Conservation (phyloP, 2,329 filamentous ascomycete genomes). For the Pezizomycotina sp. region DNA sequence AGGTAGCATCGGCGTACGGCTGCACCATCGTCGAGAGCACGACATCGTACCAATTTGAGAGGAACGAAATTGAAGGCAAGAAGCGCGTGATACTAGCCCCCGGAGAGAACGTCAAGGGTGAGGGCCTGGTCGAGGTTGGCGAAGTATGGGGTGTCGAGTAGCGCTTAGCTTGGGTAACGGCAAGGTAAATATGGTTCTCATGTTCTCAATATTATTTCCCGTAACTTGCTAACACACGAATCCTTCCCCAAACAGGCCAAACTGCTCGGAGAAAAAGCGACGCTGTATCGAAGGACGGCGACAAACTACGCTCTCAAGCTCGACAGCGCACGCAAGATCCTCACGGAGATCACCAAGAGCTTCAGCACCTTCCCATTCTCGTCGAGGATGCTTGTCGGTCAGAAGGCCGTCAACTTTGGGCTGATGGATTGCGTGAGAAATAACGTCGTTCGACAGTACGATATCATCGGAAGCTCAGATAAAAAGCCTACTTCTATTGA, state of each 20-base stretch:
- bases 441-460: constrained; percentile 87
- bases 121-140: constrained; percentile 70
- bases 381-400: constrained; percentile 87
- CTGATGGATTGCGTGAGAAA: constrained; percentile 90
- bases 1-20: constrained; percentile 77
- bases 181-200: constrained; percentile 16
- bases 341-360: constrained; percentile 92
- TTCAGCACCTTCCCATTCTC: constrained; percentile 97
- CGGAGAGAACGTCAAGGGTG: constrained; percentile 65
- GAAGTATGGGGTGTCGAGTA: constrained; percentile 97
- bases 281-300: constrained; percentile 79
- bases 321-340: constrained; percentile 75
- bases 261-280: constrained; percentile 31
- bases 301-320: constrained; percentile 90
- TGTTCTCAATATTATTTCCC: no score
- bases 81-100: constrained; percentile 95
- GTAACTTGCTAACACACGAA: no score
- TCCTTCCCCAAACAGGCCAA: constrained; percentile 6
- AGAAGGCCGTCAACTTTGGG: constrained; percentile 87
- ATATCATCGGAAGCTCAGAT: constrained; percentile 89
- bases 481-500: constrained; percentile 66
- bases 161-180: constrained; percentile 58
- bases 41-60: constrained; percentile 89
- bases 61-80: constrained; percentile 91
- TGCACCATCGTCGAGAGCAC: constrained; percentile 94